phyloP scores from a whole-genome alignment of 768 basidiomycete genomes.

The Suillus variegatus region DNA sequence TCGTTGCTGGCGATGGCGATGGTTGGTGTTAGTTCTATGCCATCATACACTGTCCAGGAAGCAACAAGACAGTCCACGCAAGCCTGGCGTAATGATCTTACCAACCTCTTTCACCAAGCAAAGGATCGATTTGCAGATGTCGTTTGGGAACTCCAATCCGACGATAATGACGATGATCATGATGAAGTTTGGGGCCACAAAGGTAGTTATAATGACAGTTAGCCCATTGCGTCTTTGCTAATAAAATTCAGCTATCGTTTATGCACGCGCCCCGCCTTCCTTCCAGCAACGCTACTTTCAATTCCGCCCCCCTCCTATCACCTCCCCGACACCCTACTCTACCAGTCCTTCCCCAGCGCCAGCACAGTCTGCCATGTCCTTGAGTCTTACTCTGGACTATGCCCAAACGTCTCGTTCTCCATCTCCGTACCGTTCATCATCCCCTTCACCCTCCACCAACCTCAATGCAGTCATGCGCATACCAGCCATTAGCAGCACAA shows the following conservation, averaged over 20 bases:
- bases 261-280: constrained; percentile 89
- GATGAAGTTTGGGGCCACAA: constrained; percentile 91
- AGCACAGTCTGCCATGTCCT: constrained; percentile 62
- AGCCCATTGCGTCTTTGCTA: constrained; percentile 4
- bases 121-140: constrained; percentile 96
- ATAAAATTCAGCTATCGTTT: constrained; percentile 72
- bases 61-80: constrained; percentile 67
- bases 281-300: constrained; percentile 92
- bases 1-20: constrained; percentile 10
- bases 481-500: constrained; percentile 68
- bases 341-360: constrained; percentile 52
- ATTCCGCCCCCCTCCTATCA: constrained; percentile 58
- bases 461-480: constrained; percentile 57
- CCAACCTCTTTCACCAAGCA: constrained; percentile 74
- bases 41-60: constrained; percentile 57
- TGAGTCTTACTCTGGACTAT: constrained; percentile 48
- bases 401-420: constrained; percentile 43
- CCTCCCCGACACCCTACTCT: constrained; percentile 51
- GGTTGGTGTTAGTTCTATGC: constrained; percentile 21
- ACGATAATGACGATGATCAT: constrained; percentile 47
- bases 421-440: constrained; percentile 46
- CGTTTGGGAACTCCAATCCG: constrained; percentile 80
- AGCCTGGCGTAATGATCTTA: constrained; percentile 82
- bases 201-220: constrained; percentile 51
- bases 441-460: constrained; percentile 45